Conservation (phyloP, 1,139 yeast species). For the Pichia sp. region DNA sequence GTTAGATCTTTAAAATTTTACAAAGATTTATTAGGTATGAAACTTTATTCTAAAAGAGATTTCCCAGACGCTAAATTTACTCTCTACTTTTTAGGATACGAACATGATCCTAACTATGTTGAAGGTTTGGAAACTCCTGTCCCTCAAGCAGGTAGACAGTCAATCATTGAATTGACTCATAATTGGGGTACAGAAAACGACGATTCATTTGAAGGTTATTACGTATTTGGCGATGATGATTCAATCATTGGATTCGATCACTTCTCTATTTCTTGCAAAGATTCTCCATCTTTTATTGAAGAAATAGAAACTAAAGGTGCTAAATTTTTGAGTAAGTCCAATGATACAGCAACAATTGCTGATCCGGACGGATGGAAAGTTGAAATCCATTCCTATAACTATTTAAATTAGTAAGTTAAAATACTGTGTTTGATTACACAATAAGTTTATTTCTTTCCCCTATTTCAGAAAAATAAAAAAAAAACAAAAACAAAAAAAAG, state of each 20-base stretch:
- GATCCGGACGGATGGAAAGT: constrained; percentile 94
- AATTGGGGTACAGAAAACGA: constrained; percentile 93
- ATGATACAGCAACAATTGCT: constrained; percentile 58
- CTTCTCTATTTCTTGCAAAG: constrained; percentile 64
- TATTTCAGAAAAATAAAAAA: no score
- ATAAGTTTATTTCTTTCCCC: no score
- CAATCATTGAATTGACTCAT: constrained; percentile 81
- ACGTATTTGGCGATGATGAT: constrained; percentile 67
- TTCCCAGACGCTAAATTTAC: constrained; percentile 71
- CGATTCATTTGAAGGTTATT: constrained; percentile 60
- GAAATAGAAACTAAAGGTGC: constrained; percentile 28
- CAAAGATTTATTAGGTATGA: constrained; percentile 72
- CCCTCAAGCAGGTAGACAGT: constrained; percentile 43
- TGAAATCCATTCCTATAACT: constrained; percentile 50
- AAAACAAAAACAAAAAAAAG: no score
- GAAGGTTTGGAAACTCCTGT: constrained; percentile 30
- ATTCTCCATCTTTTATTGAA: constrained; percentile 51
- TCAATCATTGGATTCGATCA: constrained; percentile 86
- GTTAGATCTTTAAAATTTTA: constrained; percentile 68
- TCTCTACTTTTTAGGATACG: constrained; percentile 76
- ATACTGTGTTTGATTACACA: no score
- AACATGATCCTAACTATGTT: constrained; percentile 30
- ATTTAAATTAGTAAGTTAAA: constrained; percentile 21
- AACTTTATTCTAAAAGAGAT: constrained; percentile 48
- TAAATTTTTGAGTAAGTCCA: constrained; percentile 39